Conservation (phyloP, 306 rosid genomes). For the Luffa acutangula region DNA sequence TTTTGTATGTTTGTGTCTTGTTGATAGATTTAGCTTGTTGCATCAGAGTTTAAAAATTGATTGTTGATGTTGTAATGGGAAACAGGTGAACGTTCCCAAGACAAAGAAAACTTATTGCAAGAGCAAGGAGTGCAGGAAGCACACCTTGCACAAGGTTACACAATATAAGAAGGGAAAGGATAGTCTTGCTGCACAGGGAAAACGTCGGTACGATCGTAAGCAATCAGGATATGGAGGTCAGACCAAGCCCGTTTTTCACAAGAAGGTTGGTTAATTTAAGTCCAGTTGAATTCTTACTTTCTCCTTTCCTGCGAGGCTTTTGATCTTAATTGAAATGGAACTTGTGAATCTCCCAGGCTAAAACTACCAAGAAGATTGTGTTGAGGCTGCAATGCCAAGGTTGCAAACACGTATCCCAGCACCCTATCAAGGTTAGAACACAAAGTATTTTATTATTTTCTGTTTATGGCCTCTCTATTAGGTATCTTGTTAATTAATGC, state of each 20-base stretch:
- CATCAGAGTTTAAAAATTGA: no score
- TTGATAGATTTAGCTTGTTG: neutral
- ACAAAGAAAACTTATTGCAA: slow-evolving; percentile 38
- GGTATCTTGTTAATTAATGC: neutral
- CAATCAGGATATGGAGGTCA: slow-evolving; percentile 44
- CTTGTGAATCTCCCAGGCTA: slow-evolving; percentile 13
- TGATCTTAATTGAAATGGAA: neutral
- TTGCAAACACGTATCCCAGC: slow-evolving; percentile 41
- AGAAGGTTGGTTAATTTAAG: slow-evolving; percentile 16
- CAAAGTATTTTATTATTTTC: neutral
- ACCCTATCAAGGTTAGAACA: slow-evolving; percentile 32
- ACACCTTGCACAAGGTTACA: slow-evolving; percentile 42
- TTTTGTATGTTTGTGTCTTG: neutral
- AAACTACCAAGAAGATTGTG: slow-evolving; percentile 41
- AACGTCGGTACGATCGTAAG: slow-evolving; percentile 41
- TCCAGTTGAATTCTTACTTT: neutral
- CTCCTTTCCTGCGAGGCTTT: neutral
- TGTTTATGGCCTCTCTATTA: neutral
- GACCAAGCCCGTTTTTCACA: slow-evolving; percentile 41
- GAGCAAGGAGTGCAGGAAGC: slow-evolving; percentile 41
- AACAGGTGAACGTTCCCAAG: slow-evolving; percentile 37
- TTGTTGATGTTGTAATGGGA: neutral
- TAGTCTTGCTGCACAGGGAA: slow-evolving; percentile 42
- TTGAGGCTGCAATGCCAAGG: slow-evolving; percentile 41
- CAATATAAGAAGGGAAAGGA: slow-evolving; percentile 42